Evolutionary conservation across 257 asterid genomes (phyloP).

Genomic region (Ophiorrhiza pumila): DNA sequence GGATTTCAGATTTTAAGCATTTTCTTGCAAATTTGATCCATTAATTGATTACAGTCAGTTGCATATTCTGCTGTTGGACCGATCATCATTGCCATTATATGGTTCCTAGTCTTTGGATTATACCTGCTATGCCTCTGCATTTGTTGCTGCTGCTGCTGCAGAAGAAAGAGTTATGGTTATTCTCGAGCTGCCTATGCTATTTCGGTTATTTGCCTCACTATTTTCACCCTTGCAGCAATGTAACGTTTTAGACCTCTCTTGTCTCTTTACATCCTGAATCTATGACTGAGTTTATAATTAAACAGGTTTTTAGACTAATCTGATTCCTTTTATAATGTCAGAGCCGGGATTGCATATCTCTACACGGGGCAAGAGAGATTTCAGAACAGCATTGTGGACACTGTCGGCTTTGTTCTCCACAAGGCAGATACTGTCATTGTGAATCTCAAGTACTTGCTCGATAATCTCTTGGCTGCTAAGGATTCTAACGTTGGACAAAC

Average conservation of each 20-base stretch:
- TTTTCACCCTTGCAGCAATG: slow-evolving; percentile 27
- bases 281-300: not conserved
- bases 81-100: slow-evolving; percentile 5
- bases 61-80: slow-evolving; percentile 27
- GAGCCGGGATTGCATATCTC: slow-evolving; percentile 17
- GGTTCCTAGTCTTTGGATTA: slow-evolving; percentile 32
- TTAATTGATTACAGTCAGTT: slow-evolving; percentile 24
- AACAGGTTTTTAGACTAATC: too few relatives aligned
- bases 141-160: slow-evolving; percentile 27
- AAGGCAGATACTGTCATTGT: slow-evolving; percentile 24
- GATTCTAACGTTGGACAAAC: slow-evolving; percentile 11
- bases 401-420: slow-evolving; percentile 18
- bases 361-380: slow-evolving; percentile 32
- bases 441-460: slow-evolving; percentile 25
- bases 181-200: slow-evolving; percentile 21
- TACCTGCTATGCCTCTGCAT: slow-evolving; percentile 23
- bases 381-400: slow-evolving; percentile 29
- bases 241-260: not conserved
- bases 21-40: not conserved
- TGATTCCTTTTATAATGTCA: slow-evolving; percentile 6
- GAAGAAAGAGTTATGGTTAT: slow-evolving; percentile 21
- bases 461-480: slow-evolving; percentile 31
- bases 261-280: not conserved
- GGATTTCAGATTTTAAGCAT: not conserved
- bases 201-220: slow-evolving; percentile 20